phyloP scores from a whole-genome alignment of 176 grass and related monocot species.

The Cocos nucifera region DNA sequence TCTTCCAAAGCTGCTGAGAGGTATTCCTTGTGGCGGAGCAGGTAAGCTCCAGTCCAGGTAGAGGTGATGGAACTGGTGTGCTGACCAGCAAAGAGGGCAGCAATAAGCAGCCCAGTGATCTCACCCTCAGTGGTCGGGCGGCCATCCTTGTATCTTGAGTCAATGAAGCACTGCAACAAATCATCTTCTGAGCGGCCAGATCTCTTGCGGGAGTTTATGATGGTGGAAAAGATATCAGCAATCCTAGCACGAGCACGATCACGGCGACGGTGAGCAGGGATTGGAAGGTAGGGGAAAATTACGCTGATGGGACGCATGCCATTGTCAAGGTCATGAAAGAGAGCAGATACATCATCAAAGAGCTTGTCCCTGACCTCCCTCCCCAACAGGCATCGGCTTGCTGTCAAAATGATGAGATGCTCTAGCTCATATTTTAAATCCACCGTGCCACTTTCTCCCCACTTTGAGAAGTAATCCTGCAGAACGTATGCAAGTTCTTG shows the following conservation, averaged over 20 bases:
- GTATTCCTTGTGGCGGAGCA: slow-evolving; percentile 63
- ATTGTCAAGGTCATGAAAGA: slow-evolving; percentile 94
- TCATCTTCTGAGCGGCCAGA: slow-evolving; percentile 68
- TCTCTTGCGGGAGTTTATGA: slow-evolving; percentile 84
- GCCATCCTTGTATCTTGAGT: slow-evolving; percentile 95
- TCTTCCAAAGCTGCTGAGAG: slow-evolving; percentile 59
- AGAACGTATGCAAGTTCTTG: not conserved
- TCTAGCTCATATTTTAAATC: slow-evolving; percentile 93
- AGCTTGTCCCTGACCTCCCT: slow-evolving; percentile 93
- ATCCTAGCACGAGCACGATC: slow-evolving; percentile 60
- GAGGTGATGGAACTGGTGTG: slow-evolving; percentile 98
- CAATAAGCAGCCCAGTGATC: slow-evolving; percentile 88
- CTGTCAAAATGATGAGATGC: slow-evolving; percentile 95
- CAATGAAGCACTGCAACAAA: slow-evolving; percentile 97
- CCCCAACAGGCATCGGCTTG: slow-evolving; percentile 81
- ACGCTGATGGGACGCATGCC: slow-evolving; percentile 90
- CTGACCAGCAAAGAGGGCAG: slow-evolving; percentile 86
- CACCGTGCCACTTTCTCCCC: slow-evolving; percentile 89
- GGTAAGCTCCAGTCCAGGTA: slow-evolving; percentile 92
- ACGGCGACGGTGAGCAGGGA: slow-evolving; percentile 64
- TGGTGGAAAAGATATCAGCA: slow-evolving; percentile 72
- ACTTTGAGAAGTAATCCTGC: slow-evolving; percentile 71
- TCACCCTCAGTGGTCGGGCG: slow-evolving; percentile 66
- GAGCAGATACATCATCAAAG: slow-evolving; percentile 90
- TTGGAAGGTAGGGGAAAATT: slow-evolving; percentile 83